A percentile compares a stretch with the other conserved stretches of the same genome.
Conservation (phyloP, 345 rosid species). For the Angophora floribunda region DNA sequence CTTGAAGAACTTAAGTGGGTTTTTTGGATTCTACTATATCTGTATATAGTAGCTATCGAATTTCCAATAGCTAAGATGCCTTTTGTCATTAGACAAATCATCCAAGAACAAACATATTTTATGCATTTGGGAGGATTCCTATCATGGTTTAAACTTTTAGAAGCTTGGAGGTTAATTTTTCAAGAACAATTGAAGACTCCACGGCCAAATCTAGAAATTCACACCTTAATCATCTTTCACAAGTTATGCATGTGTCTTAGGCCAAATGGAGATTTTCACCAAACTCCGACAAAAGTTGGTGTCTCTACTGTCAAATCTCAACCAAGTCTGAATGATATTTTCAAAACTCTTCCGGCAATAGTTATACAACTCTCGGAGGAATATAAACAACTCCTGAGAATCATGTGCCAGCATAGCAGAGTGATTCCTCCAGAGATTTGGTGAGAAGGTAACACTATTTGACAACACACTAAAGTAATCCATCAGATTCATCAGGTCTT, state of each 20-base stretch:
- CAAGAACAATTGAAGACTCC: not conserved
- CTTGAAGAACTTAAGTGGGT: not conserved
- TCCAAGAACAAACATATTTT: not conserved
- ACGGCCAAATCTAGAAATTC: not conserved
- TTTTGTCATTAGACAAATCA: no score
- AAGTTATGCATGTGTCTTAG: not conserved
- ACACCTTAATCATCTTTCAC: not conserved
- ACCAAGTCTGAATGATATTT: not conserved
- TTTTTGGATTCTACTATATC: not conserved
- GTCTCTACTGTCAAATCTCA: not conserved
- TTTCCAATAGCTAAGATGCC: not conserved
- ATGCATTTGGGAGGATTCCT: rapidly evolving
- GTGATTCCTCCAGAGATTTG: not conserved
- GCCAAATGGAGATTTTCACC: not conserved
- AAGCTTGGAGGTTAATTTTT: rapidly evolving
- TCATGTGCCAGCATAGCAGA: not conserved
- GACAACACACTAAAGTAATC: not conserved
- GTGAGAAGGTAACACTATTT: not conserved
- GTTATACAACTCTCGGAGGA: rapidly evolving
- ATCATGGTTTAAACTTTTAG: not conserved
- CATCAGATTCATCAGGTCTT: not conserved
- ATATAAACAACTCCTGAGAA: not conserved
- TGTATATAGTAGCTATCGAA: no score
- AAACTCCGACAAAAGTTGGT: not conserved
- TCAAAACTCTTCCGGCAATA: not conserved